These are phyloP conservation scores for Haplosporangium gracile DNA, from an alignment of 192 early-diverging fungal genomes.

Conservation along the genomic window DNA sequence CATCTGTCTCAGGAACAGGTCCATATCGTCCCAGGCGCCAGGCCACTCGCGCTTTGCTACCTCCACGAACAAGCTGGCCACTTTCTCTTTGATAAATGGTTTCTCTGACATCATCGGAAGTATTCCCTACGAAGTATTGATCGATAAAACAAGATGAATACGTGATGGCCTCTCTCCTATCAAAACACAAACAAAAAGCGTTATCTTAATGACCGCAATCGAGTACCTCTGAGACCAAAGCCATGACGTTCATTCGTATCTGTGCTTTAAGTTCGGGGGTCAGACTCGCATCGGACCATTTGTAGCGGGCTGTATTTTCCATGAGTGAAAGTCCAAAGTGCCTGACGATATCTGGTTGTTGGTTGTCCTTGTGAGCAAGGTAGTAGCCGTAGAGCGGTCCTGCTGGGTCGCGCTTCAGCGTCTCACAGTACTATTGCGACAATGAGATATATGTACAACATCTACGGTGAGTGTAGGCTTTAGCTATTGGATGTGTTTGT, in stretches of 20 bases:
- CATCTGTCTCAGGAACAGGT: conserved; percentile 59
- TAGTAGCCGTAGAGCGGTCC: conserved; percentile 67
- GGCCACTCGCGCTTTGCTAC: conserved; percentile 76
- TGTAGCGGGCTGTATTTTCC: conserved; percentile 66
- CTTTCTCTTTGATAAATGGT: conserved; percentile 72
- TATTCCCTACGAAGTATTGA: conserved; percentile 35
- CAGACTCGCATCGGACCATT: conserved; percentile 65
- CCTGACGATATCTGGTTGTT: conserved; percentile 60
- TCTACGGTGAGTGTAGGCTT: neutral
- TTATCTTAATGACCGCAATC: neutral
- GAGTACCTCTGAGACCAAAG: conserved; percentile 51
- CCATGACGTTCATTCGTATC: conserved; percentile 57
- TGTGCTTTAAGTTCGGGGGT: conserved; percentile 38
- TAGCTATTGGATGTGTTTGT: neutral
- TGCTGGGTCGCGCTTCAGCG: conserved; percentile 58
- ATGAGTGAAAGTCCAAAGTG: conserved; percentile 75
- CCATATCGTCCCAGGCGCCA: conserved; percentile 69
- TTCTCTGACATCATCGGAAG: conserved; percentile 55
- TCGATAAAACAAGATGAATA: neutral
- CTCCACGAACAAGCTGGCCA: conserved; percentile 68
- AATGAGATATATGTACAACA: neutral
- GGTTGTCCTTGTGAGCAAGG: conserved; percentile 65
- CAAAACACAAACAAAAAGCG: neutral
- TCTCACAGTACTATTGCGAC: conserved; percentile 60
- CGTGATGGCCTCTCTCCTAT: neutral